Conservation (phyloP, 805 yeast genomes). For the Jamesozyma lodderae region DNA sequence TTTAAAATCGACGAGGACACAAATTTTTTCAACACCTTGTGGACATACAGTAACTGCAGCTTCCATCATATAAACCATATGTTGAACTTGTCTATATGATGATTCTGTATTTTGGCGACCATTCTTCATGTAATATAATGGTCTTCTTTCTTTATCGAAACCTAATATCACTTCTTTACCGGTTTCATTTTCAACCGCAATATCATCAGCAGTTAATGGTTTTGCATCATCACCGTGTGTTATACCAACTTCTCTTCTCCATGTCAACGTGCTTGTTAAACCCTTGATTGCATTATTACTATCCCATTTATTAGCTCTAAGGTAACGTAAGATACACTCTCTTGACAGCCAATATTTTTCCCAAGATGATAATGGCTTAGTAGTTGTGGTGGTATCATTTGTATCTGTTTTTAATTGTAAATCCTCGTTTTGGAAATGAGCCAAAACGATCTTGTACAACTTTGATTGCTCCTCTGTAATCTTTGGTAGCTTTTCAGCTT, state of each 20-base stretch:
- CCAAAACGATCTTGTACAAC: conserved; percentile 13
- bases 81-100: conserved; percentile 45
- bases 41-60: conserved; percentile 45
- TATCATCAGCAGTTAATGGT: conserved; percentile 34
- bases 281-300: conserved; percentile 36
- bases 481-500: conserved; percentile 10
- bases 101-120: conserved; percentile 50
- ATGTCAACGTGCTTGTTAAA: conserved; percentile 39
- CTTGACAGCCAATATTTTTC: conserved; percentile 36
- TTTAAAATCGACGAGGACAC: conserved; percentile 48
- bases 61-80: conserved; percentile 49
- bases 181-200: conserved; percentile 41
- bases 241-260: conserved; percentile 48
- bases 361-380: conserved; percentile 25
- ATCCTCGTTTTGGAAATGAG: conserved; percentile 14
- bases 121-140: conserved; percentile 42
- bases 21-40: conserved; percentile 48
- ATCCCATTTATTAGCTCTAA: conserved; percentile 47
- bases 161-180: conserved; percentile 49
- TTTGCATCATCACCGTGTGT: conserved; percentile 30
- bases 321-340: conserved; percentile 44
- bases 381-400: conserved; percentile 27
- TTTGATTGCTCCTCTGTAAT: conserved; percentile 14
- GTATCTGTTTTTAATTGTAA: conserved; percentile 21
- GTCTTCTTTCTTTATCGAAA: conserved; percentile 45